Base-by-base conservation (phyloP, 768 basidiomycete genomes). In the Leucosporidium creatinivorum region DNA sequence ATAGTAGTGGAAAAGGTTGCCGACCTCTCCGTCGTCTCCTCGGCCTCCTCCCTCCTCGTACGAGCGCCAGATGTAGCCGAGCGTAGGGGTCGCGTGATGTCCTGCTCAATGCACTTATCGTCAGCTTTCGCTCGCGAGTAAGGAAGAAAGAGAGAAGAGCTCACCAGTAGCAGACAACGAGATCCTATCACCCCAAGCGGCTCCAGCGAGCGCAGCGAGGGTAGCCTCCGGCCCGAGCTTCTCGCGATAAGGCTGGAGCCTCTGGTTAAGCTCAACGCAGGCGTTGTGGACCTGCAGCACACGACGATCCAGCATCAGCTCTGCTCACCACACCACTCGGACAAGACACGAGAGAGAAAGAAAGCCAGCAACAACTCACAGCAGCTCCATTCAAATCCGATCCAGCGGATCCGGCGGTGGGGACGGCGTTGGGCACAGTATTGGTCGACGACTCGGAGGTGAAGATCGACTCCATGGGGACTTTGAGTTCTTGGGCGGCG, bases 381-480 rank as follows among this genome's bases (percentile, higher is more conserved):
- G 65, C 58, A n/a, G 21, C n/a, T 21, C 65, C 58, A n/a, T 62
- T 56, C 8, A 70, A 48, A 47, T 73, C 69, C 21, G 57, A 58
- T 9, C 57, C 57, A 6, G 57, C 57, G 12, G 51, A 51, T 1
- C 69, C 69, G 12, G 69, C 66, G 2, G 64, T 60, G 1, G 67
- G 72, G 15, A 65, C 65, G 1, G 73, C 69, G 61, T 76, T 76
- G 9, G 67, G 56, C 18, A 72, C 74, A 23, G 70, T 73, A 39
- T 66, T 67, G 2, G 72, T 72, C 4, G 73, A 67, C n/a, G 73
- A 58, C 33, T 76, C 75, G 64, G 61, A 58, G 15, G 70, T 73
- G 52, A 69, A 69, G 28, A 76, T 71, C 44, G 69, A 69, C n/a
- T 74, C 72, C 58, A 76, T 30, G 0, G 73, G 74, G 15, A 73